These are phyloP conservation scores for Gynochthodes officinalis DNA, from an alignment of 257 asterid genomes.

Conservation along the genomic window DNA sequence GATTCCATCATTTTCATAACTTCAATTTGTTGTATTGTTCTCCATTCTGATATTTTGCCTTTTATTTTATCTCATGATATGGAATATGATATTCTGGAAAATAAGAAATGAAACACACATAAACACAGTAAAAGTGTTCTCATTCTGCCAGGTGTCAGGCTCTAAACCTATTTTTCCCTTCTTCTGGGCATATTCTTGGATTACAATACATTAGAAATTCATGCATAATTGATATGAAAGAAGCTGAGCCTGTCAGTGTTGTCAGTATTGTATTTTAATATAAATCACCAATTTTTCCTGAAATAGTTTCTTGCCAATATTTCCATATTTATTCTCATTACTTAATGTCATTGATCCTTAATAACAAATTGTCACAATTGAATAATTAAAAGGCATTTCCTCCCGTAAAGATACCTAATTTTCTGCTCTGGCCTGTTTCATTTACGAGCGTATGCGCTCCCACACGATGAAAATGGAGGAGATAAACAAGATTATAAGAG, in stretches of 20 bases:
- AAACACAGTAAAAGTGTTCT: background rate
- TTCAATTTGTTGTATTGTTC: background rate
- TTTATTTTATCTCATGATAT: background rate
- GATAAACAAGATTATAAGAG: slow-evolving; percentile 94
- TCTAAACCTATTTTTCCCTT: background rate
- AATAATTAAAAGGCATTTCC: background rate
- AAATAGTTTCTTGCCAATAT: background rate
- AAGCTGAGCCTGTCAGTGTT: background rate
- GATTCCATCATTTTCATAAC: slow-evolving; percentile 1
- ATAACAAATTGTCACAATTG: background rate
- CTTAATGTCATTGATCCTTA: background rate
- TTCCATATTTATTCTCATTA: background rate
- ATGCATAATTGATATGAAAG: background rate
- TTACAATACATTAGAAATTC: no score
- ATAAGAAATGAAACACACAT: background rate
- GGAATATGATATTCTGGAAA: background rate
- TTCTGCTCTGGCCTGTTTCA: slow-evolving; percentile 23
- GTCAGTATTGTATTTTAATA: background rate
- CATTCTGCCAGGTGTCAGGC: background rate
- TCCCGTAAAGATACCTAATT: slow-evolving; percentile 5
- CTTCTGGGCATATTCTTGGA: background rate
- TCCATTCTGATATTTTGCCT: no score
- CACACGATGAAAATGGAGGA: slow-evolving; percentile 99
- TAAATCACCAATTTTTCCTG: background rate
- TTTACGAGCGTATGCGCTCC: slow-evolving; percentile 97